Evolutionary conservation across 768 basidiomycete species (phyloP), one percentile per base, ranked within the genome.

Genomic region (Dioszegia aurantiaca): DNA sequence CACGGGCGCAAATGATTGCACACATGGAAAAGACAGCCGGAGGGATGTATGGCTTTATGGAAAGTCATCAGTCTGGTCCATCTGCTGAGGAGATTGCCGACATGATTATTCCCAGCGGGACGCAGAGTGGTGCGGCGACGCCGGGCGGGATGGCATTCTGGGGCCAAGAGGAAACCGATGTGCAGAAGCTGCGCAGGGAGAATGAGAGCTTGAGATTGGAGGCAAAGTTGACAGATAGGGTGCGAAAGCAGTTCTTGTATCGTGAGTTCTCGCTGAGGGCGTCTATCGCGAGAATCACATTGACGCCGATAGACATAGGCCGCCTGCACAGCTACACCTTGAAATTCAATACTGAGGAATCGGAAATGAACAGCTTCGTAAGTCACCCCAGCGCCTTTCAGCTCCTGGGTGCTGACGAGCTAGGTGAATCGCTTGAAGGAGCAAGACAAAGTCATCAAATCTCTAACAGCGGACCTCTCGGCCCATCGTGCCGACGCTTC

Each of bases 401-500:
- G 17, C 33, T 33, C 33, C 8, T 33, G 33, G 6, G 33, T 33
- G 60, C 58, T 64, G 57, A 66, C 40, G 6, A 19, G 5, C 14
- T 28, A 72, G 70, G 68, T 65, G 21, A 72, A 69, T 45, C 68
- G 68, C 26, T 37, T 72, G 30, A 73, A 73, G 60, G 72, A 70
- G 46, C 69, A 73, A 54, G 43, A 56, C 26, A 62, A 63, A 24
- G 60, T 59, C 10, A 73, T 70, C 28, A 64, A 54, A 11, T 60
- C 58, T 11, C 60, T 73, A 8, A 64, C 60, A 9, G 59, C 61
- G 23, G 86, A 89, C 60, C 80, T 92, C 30, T 84, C 81, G 44
- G 85, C 86, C 43, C 84, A 90, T 61, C 87, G 86, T 59, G 81
- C 82, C 33, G 86, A 88, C 64, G 85, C 88, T 0, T 82, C 84